These are phyloP conservation scores for Inosperma sp. DNA, from an alignment of 768 basidiomycete genomes.

Conservation along the genomic window DNA sequence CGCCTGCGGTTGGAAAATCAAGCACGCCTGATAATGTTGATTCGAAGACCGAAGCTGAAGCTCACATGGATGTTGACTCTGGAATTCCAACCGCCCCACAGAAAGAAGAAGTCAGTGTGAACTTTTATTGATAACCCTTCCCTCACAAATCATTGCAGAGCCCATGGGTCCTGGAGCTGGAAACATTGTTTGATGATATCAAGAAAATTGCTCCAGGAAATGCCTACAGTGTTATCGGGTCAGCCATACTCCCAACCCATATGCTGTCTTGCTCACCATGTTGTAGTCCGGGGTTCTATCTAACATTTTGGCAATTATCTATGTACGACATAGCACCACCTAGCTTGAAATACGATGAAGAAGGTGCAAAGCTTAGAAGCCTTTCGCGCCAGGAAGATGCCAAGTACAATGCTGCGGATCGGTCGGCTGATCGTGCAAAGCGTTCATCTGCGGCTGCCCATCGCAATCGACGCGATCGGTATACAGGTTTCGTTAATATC, in stretches of 20 bases:
- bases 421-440: constrained; percentile 61
- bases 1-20: constrained; percentile 43
- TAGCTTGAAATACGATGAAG: constrained; percentile 71
- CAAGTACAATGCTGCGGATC: constrained; percentile 60
- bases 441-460: constrained; percentile 54
- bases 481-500: constrained; percentile 52
- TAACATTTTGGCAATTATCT: constrained; percentile 96
- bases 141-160: constrained; percentile 37
- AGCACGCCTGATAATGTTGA: constrained; percentile 26
- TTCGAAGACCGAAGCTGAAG: constrained; percentile 39
- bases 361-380: constrained; percentile 54
- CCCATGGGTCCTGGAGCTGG: constrained; percentile 78
- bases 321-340: constrained; percentile 87
- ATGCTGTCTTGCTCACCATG: constrained; percentile 8
- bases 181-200: constrained; percentile 70
- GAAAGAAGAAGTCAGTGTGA: constrained; percentile 36
- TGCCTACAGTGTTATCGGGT: constrained; percentile 69
- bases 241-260: constrained; percentile 22
- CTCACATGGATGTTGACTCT: constrained; percentile 50
- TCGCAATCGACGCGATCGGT: constrained; percentile 60
- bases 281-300: constrained; percentile 81
- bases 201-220: constrained; percentile 64
- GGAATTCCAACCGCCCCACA: constrained; percentile 22
- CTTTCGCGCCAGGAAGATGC: constrained; percentile 67
- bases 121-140: neutral